Evolutionary conservation across 2,329 filamentous ascomycete species (phyloP), one percentile per base, ranked within the genome.

Genomic region (Aspergillus clavatus): DNA sequence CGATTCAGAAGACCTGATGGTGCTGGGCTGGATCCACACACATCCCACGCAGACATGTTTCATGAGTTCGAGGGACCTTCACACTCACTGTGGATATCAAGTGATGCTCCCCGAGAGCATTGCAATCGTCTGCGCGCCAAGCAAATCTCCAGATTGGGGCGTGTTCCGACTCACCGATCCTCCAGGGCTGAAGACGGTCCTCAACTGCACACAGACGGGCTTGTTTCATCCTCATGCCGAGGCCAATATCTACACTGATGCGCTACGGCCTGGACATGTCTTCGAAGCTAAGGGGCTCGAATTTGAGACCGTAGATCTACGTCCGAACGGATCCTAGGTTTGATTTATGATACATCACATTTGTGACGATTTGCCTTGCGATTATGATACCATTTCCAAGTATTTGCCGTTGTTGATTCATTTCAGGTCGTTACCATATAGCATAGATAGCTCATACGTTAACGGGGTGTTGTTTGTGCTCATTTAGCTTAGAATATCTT

Each of bases 11-110:
- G 87, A 94, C 49, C 70, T 97, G 27, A 80, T 95, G 66, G 82
- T 95, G 42, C 77, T 95, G 4, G 91, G 91, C 29, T 98, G 93
- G 93, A 98, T 98, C 50, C 93, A 98, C 64, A 98, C 93, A 0
- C 93, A 98, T 65, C 93, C 93, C 0, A 89, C 86, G 0, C 93
- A 98, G 70, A 94, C 89, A 0, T 98, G 93, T 68, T 98, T 98
- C 66, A 94, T 98, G 87, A 95, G 89, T 63, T 93, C 86, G 39
- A 77, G 91, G 40, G 93, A 98, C 62, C 65, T 97, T 54, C 93
- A 98, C 63, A 98, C 94, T 0, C 91, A 95, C 62, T 84, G 84
- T 3, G 89, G 89, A 8, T 97, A 96, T 65, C 93, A 98, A 68
- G 83, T 93, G 48, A 96, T 96, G 89, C 80, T 97, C 70, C 85